phyloP scores from a whole-genome alignment of 1,139 yeast species.

The Pichia sp. region DNA sequence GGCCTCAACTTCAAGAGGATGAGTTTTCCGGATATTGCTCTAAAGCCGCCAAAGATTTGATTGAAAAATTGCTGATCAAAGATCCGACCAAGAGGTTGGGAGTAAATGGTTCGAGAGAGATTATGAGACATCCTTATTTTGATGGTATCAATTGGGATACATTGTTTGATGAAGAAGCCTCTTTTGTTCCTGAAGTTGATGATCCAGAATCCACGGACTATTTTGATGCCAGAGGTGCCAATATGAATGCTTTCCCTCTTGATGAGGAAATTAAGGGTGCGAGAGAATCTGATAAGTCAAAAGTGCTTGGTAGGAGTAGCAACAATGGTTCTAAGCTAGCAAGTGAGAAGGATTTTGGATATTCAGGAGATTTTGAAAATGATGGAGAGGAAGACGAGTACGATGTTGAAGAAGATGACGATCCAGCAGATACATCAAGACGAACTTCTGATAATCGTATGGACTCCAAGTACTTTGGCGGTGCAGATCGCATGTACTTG shows the following conservation, averaged over 20 bases:
- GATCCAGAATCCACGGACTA: conserved; percentile 89
- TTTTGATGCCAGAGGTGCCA: conserved; percentile 89
- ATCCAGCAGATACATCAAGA: conserved; percentile 1
- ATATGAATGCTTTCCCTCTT: conserved; percentile 50
- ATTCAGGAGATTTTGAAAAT: conserved; percentile 11
- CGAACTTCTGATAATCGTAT: not conserved
- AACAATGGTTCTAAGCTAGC: conserved; percentile 14
- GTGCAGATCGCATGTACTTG: not conserved
- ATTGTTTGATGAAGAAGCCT: conserved; percentile 67
- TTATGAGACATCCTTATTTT: conserved; percentile 73
- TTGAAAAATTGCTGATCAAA: conserved; percentile 49
- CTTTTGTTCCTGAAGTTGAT: conserved; percentile 74
- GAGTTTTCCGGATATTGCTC: conserved; percentile 53
- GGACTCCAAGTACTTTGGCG: not conserved
- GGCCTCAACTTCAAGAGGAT: conserved; percentile 63
- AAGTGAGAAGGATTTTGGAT: conserved; percentile 13
- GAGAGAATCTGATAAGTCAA: not conserved
- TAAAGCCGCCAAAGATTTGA: conserved; percentile 67
- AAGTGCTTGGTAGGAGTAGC: too few relatives aligned
- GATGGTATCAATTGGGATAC: conserved; percentile 65
- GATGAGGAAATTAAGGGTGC: conserved; percentile 38
- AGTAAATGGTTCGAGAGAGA: conserved; percentile 67
- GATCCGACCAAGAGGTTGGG: conserved; percentile 71
- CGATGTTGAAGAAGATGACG: conserved; percentile 7
- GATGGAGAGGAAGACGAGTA: conserved; percentile 13